Evolutionary conservation across 2,329 filamentous ascomycete genomes (phyloP), one percentile per base, ranked within the genome.

Genomic region (Hirsutella rhossiliensis): DNA sequence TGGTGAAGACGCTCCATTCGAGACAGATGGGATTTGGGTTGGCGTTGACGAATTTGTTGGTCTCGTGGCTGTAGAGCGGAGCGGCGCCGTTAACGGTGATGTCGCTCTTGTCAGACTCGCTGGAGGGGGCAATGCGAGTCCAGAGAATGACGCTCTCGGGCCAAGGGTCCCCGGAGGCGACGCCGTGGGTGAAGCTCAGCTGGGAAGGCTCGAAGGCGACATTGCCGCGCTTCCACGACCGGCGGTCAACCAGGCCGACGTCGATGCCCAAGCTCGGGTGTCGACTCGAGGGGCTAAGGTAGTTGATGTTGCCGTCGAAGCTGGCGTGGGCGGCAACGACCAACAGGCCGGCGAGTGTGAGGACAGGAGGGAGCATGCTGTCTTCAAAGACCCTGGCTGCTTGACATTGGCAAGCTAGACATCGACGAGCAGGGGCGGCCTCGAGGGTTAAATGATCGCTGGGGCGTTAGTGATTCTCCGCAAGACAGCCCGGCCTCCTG

Each of bases 151-250:
- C 76, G 27, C 72, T 75, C 17, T 78, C 72, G 4, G 78, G 71
- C 51, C 61, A 67, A 0, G 69, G 69, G 45, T 73, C 69, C 11
- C 69, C 68, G 7, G 65, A 69, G 3, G 66, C 64, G 9, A 79
- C 71, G 15, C 78, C 79, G 50, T 84, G 80, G 9, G 77, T 84
- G 60, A 83, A 84, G 52, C 70, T 75, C 45, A 82, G 64, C 7
- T 67, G 60, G 0, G 69, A 60, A 11, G 68, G 58, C 48, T 65
- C 66, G 15, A 66, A 54, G 32, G 66, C 60, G 5, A 64, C 56
- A n/a, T 64, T 65, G 19, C 65, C 65, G 38, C 62, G 61, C 52
- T 62, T 64, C 45, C 57, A 51, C 42, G 69, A 72, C 32, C 78
- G 70, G 57, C 74, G 75, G 38, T 73, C 69, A 41, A 84, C 73